Conservation (phyloP, 2,329 filamentous ascomycete genomes). For the Fusarium verrucosum region DNA sequence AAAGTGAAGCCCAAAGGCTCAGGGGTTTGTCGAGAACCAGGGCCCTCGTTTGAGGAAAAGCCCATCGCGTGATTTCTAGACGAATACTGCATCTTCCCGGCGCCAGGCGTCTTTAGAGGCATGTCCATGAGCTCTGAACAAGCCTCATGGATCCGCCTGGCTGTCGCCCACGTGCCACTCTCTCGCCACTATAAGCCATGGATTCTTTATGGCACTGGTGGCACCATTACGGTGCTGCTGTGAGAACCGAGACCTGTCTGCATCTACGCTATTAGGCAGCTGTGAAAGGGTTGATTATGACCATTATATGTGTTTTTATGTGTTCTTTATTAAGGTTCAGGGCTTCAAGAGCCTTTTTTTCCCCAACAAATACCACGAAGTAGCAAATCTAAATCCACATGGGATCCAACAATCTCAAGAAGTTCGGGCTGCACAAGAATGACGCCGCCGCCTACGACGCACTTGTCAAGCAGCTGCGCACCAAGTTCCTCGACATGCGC, state of each 20-base stretch:
- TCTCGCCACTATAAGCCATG: constrained; percentile 32
- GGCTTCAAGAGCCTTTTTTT: too few relatives aligned
- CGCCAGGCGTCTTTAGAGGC: constrained; percentile 8
- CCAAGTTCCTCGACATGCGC: background rate
- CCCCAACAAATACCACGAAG: too few relatives aligned
- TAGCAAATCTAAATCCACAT: constrained; percentile 18
- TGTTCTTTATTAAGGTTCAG: too few relatives aligned
- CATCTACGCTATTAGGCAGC: too few relatives aligned
- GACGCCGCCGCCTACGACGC: background rate
- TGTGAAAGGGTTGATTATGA: too few relatives aligned
- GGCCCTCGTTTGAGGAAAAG: constrained; percentile 33
- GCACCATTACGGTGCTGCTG: constrained; percentile 18
- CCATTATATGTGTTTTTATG: too few relatives aligned
- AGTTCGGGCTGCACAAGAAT: background rate
- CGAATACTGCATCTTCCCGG: constrained; percentile 21
- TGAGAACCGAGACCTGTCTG: constrained; percentile 29
- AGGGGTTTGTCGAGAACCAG: constrained; percentile 17
- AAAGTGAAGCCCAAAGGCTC: background rate
- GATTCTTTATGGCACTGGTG: constrained; percentile 24
- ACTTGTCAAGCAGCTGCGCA: background rate
- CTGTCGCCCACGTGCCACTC: constrained; percentile 24
- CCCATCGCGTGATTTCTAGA: constrained; percentile 21
- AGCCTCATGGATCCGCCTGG: constrained; percentile 22
- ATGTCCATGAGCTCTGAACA: constrained; percentile 18
- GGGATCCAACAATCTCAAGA: constrained; percentile 12